Evolutionary conservation across 345 rosid genomes (phyloP).

Genomic region (Eucalyptus pauciflora): DNA sequence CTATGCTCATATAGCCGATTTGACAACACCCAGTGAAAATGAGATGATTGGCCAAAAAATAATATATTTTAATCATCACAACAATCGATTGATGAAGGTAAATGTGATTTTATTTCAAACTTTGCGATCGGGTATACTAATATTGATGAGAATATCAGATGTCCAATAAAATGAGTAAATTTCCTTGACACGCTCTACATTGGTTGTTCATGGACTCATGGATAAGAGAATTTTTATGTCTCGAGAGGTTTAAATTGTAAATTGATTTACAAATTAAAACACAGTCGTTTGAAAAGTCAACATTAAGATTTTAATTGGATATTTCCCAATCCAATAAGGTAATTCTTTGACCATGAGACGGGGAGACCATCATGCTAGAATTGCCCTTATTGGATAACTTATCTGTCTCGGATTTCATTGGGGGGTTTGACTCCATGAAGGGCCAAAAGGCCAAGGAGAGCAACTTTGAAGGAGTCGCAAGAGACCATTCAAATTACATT

Average conservation of each 20-base stretch:
- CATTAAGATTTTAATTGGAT: too few species aligned
- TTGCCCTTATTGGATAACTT: too few species aligned
- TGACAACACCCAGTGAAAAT: background rate
- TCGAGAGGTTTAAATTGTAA: background rate
- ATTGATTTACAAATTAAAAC: background rate
- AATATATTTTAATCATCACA: background rate
- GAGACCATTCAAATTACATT: background rate
- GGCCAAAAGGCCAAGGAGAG: background rate
- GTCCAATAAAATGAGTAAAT: background rate
- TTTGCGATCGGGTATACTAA: accelerated
- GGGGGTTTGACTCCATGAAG: background rate
- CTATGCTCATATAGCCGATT: background rate
- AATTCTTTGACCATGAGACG: too few species aligned
- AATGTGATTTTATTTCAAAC: background rate
- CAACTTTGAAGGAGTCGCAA: background rate
- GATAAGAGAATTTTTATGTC: background rate
- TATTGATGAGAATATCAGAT: background rate
- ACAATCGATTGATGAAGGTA: accelerated
- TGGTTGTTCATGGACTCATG: accelerated
- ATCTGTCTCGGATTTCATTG: background rate
- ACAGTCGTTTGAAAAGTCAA: background rate
- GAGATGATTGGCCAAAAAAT: background rate
- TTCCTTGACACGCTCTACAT: accelerated
- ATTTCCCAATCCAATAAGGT: too few species aligned
- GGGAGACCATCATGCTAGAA: too few species aligned